Conservation (phyloP, 1,284 basidiomycete species). For the Ceratobasidium sp. region DNA sequence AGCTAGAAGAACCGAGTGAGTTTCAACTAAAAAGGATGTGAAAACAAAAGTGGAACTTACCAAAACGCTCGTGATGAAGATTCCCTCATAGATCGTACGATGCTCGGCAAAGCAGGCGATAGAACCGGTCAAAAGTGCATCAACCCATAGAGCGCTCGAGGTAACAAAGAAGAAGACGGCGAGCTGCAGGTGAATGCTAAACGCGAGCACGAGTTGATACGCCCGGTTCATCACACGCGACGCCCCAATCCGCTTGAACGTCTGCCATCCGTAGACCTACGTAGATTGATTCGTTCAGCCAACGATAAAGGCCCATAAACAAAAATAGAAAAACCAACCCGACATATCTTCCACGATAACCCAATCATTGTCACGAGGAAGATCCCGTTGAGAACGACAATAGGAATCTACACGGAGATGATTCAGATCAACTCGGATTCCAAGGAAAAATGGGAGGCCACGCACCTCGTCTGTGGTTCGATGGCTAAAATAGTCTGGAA, state of each 20-base stretch:
- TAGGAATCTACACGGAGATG: constrained; percentile 62
- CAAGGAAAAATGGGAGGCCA: neutral
- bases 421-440: constrained; percentile 17
- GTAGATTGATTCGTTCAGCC: neutral
- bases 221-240: constrained; percentile 72
- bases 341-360: constrained; percentile 75
- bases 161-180: constrained; percentile 76
- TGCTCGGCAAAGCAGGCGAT: constrained; percentile 53
- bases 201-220: constrained; percentile 68
- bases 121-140: constrained; percentile 71
- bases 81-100: constrained; percentile 60
- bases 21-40: constrained; percentile 1
- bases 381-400: constrained; percentile 66
- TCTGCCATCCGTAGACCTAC: constrained; percentile 80
- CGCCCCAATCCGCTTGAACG: constrained; percentile 84
- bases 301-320: constrained; percentile 12
- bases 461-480: constrained; percentile 50
- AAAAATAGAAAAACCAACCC: constrained; percentile 55
- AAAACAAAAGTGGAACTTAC: constrained; percentile 15
- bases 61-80: constrained; percentile 61
- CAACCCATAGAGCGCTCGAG: constrained; percentile 75
- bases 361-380: constrained; percentile 67
- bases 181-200: constrained; percentile 77
- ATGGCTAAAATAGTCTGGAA: constrained; percentile 49
- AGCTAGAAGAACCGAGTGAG: constrained; percentile 53